Base-by-base conservation (phyloP, 2,329 filamentous ascomycete genomes). In the Exophiala sideris region DNA sequence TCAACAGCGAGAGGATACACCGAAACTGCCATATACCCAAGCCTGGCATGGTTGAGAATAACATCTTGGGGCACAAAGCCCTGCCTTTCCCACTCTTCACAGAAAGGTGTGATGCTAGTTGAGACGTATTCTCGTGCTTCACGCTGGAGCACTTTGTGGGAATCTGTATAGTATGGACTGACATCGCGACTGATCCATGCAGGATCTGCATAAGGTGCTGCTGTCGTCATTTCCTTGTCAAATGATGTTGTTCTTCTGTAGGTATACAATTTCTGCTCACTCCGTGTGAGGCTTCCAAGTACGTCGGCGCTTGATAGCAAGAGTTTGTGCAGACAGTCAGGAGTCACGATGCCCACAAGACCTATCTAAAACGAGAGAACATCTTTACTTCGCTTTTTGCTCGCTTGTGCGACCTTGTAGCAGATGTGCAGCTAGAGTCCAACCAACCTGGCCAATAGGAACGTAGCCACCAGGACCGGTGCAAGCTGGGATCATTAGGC, bases 1-100 rank as follows among this genome's bases (percentile, higher is more conserved):
- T 48, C 38, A 5, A 51, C 38, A 21, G 54, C 54, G 8, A 57
- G 54, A 5, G 54, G 47, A 51, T 60, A 52, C n/a, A 57, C 35
- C 33, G 58, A 52, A 33, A 60, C 50, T 11, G 51, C 55, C 58
- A 53, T 60, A 39, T 56, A 56, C 32, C 53, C 53, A 12, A 56
- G 34, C 34, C 53, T 42, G 11, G 53, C 48, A 18, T 56, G 53
- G 21, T 45, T 56, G 48, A 56, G 48, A 39, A 56, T 52, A 14
- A 56, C 53, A 16, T 52, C 44, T 8, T 14, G 45, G 9, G 79
- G 79, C 10, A 80, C 79, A 50, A 78, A 66, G 1, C 78, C 78
- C 2, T 78, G 77, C 3, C 74, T 76, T 65, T 88, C 85, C 84
- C 85, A 88, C 36, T 86, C 81, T 32, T 83, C 75, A 3, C 79